phyloP scores from a whole-genome alignment of 2,329 filamentous ascomycete species.

The Colletotrichum siamense region DNA sequence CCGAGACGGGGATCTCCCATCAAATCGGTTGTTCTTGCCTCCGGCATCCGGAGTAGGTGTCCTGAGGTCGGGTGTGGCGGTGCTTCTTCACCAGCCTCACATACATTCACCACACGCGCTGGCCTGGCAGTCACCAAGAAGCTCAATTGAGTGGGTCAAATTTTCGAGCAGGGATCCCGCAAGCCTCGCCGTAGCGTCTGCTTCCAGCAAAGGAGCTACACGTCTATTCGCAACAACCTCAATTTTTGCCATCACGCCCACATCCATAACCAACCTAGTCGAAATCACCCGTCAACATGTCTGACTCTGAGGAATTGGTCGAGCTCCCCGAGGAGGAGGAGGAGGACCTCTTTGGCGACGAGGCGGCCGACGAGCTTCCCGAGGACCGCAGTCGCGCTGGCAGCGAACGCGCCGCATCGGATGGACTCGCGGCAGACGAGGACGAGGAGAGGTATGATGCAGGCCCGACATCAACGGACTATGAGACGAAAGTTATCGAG shows the following conservation, averaged over 20 bases:
- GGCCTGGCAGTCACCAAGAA: not conserved
- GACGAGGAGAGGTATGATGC: conserved; percentile 51
- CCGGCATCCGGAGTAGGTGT: not conserved
- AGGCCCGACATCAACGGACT: conserved; percentile 31
- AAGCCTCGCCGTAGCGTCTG: conserved; percentile 7
- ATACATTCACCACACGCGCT: not conserved
- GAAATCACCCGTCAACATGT: conserved; percentile 44
- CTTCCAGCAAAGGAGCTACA: not conserved
- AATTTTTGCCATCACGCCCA: not conserved
- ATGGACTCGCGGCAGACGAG: conserved; percentile 48
- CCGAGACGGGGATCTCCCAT: not conserved
- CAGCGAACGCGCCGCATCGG: conserved; percentile 65
- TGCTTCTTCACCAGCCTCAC: conserved; percentile 8
- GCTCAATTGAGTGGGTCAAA: conserved; percentile 10
- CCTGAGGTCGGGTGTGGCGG: conserved; percentile 2
- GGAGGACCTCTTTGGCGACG: conserved; percentile 69
- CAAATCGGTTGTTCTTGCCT: not conserved
- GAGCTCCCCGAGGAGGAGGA: conserved; percentile 57
- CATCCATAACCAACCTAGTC: not conserved
- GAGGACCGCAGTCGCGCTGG: conserved; percentile 63
- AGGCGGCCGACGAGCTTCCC: conserved; percentile 61
- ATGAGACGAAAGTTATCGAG: conserved; percentile 62
- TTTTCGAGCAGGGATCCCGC: not conserved
- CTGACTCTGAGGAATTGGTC: conserved; percentile 60
- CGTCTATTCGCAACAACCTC: not conserved